Evolutionary conservation across 2,329 filamentous ascomycete genomes (phyloP), one percentile per base, ranked within the genome.

Genomic region (Ophiosphaerella korrae): DNA sequence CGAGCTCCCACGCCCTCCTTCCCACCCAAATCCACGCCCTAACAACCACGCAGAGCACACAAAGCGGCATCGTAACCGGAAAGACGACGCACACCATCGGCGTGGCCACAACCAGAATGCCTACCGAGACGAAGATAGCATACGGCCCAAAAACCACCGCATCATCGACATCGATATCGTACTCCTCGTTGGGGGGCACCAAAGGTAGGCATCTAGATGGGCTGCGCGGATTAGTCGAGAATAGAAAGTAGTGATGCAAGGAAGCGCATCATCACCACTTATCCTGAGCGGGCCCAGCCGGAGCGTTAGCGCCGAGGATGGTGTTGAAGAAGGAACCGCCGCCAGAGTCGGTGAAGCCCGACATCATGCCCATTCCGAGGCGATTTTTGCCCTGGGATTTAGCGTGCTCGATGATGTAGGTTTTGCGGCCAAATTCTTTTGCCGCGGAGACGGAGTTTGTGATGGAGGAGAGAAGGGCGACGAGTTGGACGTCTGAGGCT

Each of bases 401-500:
- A 43, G 72, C 75, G 23, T 71, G 67, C 43, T 77, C 73, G 7
- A 80, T 67, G 13, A 78, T 68, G 16, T 71, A 55, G 59, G 88
- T 90, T 74, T 92, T 96, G 65, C 85, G 86, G 37, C 91, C 90
- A 1, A 93, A 77, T 41, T 90, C 87, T 46, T 88, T 84, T 21
- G 89, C 86, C 31, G 85, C 83, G 48, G 84, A 84, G 16, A 92
- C 81, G 53, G 86, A 89, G 55, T 88, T 83, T 57, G 92, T 87
- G 26, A 97, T 81, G 18, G 84, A 82, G 38, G 89, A 88, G 7
- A 97, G 82, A 2, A 97, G 78, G 4, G 84, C 84, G 42, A 95
- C 83, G 2, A 97, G 82, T 47, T 87, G 82, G 24, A 96, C 91
- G 63, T 97, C 91, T 65, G 95, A 94, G 53, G 87, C 81, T 75